Conservation (phyloP, 2,329 filamentous ascomycete genomes). For the Davidsoniella neocaledoniae region DNA sequence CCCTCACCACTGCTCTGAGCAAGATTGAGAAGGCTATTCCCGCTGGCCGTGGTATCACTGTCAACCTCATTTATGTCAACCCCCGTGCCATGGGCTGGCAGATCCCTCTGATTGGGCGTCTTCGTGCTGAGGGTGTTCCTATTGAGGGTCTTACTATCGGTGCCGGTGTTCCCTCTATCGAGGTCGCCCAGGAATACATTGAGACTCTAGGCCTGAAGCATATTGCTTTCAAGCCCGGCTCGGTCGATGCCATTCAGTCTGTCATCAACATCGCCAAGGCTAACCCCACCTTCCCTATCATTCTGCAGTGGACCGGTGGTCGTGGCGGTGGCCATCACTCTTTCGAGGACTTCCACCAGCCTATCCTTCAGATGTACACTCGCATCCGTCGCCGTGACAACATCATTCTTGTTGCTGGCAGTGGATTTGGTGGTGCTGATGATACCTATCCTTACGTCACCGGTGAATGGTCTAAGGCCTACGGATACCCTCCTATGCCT, state of each 20-base stretch:
- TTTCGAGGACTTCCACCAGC: constrained; percentile 88
- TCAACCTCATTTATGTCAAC: constrained; percentile 86
- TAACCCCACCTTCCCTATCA: constrained; percentile 84
- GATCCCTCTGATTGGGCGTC: constrained; percentile 64
- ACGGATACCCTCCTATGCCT: constrained; percentile 81
- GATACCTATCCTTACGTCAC: constrained; percentile 89
- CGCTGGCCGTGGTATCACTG: constrained; percentile 69
- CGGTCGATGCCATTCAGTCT: constrained; percentile 69
- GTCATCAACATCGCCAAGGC: constrained; percentile 88
- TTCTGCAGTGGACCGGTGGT: constrained; percentile 89
- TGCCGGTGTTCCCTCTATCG: constrained; percentile 82
- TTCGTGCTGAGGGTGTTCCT: constrained; percentile 71
- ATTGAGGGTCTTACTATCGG: constrained; percentile 88
- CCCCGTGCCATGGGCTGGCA: constrained; percentile 85
- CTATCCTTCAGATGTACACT: constrained; percentile 78
- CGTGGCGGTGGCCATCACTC: constrained; percentile 90
- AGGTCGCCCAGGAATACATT: constrained; percentile 87
- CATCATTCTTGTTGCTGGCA: constrained; percentile 76
- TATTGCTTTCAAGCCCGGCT: constrained; percentile 88
- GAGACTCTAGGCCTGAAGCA: constrained; percentile 84
- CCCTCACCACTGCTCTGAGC: constrained; percentile 64
- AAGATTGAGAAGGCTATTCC: constrained; percentile 78
- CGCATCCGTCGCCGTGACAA: constrained; percentile 74
- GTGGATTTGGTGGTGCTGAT: constrained; percentile 77
- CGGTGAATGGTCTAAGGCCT: constrained; percentile 73